Percentiles rank a stretch among this genome's conserved stretches.
These are phyloP conservation scores for Baorangia bicolor DNA, from an alignment of 768 basidiomycete genomes.

Conservation along the genomic window DNA sequence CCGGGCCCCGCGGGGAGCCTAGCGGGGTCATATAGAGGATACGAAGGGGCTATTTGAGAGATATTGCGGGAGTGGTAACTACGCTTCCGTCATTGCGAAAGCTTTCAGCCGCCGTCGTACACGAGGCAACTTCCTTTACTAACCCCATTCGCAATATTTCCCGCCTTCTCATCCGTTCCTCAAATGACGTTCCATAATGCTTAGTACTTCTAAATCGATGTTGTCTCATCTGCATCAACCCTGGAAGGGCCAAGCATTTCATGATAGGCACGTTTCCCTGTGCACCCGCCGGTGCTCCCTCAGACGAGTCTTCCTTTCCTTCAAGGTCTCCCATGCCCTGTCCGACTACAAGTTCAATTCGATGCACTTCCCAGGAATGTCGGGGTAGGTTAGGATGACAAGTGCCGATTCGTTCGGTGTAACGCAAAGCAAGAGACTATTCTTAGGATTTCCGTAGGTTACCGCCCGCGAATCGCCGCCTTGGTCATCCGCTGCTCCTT, in stretches of 20 bases:
- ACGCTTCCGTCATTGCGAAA: conserved; percentile 25
- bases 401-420: neutral
- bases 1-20: too few species aligned
- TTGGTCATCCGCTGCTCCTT: too few species aligned
- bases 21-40: neutral
- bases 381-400: too few species aligned
- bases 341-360: neutral
- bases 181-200: conserved; percentile 17
- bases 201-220: conserved; percentile 4
- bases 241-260: conserved; percentile 3
- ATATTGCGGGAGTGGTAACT: conserved; percentile 12
- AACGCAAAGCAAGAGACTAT: neutral
- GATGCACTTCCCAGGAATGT: neutral
- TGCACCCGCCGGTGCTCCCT: neutral
- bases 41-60: conserved; percentile 18
- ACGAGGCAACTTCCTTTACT: conserved; percentile 13
- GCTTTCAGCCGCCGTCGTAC: conserved; percentile 23
- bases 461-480: neutral
- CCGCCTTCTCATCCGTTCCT: conserved; percentile 14
- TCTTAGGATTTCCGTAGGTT: too few species aligned
- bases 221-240: neutral
- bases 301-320: too few species aligned
- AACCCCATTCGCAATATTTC: conserved; percentile 17
- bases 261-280: neutral
- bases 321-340: neutral